Base-by-base conservation (phyloP, 108 stramenopile species). In the Phaeodactylum tricornutum region DNA sequence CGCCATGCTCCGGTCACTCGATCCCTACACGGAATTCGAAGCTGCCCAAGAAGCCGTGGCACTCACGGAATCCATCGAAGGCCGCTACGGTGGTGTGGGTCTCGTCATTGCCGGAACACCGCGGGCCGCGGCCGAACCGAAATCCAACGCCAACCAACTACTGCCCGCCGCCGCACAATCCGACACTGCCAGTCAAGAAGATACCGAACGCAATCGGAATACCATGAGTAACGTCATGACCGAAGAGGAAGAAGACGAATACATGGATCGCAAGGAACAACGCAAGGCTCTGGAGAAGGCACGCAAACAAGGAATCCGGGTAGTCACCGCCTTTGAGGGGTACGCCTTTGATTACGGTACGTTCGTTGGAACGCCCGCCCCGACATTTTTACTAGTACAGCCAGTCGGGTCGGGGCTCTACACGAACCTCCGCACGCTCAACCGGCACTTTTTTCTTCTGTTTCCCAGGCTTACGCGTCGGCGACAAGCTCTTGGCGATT, bases 11-110 rank as follows among this genome's bases (percentile, higher is more conserved):
- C 58, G 68, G 22, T 77, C 73, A 2, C 61, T 97, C 23, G 96
- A 97, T 76, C 96, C 96, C 1, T 97, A 97, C 61, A 97, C 96
- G 12, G 93, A 95, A 62, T 97, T 90, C 57, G 92, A 94, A 62
- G 71, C 68, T 9, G 54, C 57, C 26, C 55, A 80, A 32, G 83
- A 88, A 34, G 91, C 94, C 12, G 51, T 53, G 27, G 81, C 79
- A 29, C 46, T 97, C 59, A 78, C 66, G 49, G 96, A 97, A 65
- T 62, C 57, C 19, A 92, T 96, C 23, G 61, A 47, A 9, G 96
- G 96, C 16, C 53, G 59, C 29, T 96, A 96, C 68, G 96, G 90
- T 1, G 96, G 96, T 5, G 93, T 96, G 4, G 96, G 96, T 5
- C 61, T 96, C 50, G 92, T 95, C 19, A 96, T 96, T 59, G 54